Percentiles rank a stretch among this genome's conserved stretches.
Conservation (phyloP, 1,284 basidiomycete species). For the Singerocomus inundabilis region DNA sequence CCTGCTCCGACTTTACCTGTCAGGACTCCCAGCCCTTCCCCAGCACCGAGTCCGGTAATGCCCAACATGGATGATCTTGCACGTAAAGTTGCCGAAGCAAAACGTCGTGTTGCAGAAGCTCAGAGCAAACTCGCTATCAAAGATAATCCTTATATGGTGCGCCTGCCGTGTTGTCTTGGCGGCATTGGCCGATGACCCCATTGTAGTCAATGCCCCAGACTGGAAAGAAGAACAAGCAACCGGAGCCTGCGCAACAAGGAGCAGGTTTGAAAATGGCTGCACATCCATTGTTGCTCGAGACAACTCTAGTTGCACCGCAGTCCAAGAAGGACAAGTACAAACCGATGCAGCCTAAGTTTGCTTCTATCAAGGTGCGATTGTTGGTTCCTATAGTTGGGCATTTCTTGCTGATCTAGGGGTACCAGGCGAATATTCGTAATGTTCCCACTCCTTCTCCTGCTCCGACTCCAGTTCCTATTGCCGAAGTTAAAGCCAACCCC, state of each 20-base stretch:
- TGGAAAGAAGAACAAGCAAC: slow-evolving; percentile 53
- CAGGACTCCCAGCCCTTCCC: slow-evolving; percentile 38
- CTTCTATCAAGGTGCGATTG: slow-evolving; percentile 73
- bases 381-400: not conserved
- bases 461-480: slow-evolving; percentile 44
- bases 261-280: slow-evolving; percentile 87
- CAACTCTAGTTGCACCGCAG: slow-evolving; percentile 55
- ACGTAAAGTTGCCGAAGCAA: slow-evolving; percentile 74
- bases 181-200: slow-evolving; percentile 6
- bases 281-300: slow-evolving; percentile 82
- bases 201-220: slow-evolving; percentile 49
- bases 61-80: slow-evolving; percentile 63
- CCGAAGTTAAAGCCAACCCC: slow-evolving; percentile 61
- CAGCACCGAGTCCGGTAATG: slow-evolving; percentile 33
- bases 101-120: slow-evolving; percentile 74
- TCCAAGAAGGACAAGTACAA: slow-evolving; percentile 89
- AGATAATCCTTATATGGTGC: slow-evolving; percentile 81
- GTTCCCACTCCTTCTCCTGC: slow-evolving; percentile 63
- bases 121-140: slow-evolving; percentile 70
- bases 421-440: slow-evolving; percentile 70
- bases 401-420: not conserved
- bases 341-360: slow-evolving; percentile 97
- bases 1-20: slow-evolving; percentile 31
- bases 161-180: slow-evolving; percentile 21
- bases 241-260: slow-evolving; percentile 69